phyloP scores from a whole-genome alignment of 2,329 filamentous ascomycete species.

The Cladosporium cucumerinum region DNA sequence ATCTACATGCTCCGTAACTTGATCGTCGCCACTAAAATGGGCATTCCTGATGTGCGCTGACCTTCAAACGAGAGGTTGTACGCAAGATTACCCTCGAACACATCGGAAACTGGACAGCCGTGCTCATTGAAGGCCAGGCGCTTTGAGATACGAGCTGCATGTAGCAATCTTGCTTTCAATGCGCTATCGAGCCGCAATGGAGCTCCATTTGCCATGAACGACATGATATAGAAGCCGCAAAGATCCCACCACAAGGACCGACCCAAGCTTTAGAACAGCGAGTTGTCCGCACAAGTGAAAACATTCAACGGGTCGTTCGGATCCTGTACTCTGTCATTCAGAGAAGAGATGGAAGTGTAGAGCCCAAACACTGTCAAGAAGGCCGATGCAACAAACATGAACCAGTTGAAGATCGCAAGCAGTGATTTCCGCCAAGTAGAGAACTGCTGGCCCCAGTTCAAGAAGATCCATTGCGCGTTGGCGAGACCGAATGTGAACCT shows the following conservation, averaged over 20 bases:
- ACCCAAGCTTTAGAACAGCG: not conserved
- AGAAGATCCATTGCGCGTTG: constrained; percentile 9
- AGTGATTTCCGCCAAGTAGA: constrained; percentile 4
- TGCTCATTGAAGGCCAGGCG: too few species aligned
- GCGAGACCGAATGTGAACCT: constrained; percentile 12
- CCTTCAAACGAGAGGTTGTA: too few species aligned
- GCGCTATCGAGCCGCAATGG: not conserved
- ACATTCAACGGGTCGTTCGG: constrained; percentile 5
- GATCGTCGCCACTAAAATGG: too few species aligned
- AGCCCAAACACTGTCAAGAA: constrained; percentile 4
- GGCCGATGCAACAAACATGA: constrained; percentile 3
- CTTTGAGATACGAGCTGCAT: too few species aligned
- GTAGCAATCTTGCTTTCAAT: not conserved
- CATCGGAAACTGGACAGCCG: too few species aligned
- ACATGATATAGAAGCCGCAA: not conserved
- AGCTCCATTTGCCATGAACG: not conserved
- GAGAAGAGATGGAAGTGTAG: constrained; percentile 2
- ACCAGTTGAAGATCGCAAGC: constrained; percentile 11
- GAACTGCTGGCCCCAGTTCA: constrained; percentile 13
- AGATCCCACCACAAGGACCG: not conserved
- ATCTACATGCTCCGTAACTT: too few species aligned
- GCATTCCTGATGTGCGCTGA: too few species aligned
- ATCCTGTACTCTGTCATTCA: constrained; percentile 7
- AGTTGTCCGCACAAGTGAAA: constrained; percentile 9
- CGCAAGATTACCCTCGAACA: too few species aligned